These are phyloP conservation scores for Apiospora hydei DNA, from an alignment of 2,329 filamentous ascomycete species.

Conservation along the genomic window DNA sequence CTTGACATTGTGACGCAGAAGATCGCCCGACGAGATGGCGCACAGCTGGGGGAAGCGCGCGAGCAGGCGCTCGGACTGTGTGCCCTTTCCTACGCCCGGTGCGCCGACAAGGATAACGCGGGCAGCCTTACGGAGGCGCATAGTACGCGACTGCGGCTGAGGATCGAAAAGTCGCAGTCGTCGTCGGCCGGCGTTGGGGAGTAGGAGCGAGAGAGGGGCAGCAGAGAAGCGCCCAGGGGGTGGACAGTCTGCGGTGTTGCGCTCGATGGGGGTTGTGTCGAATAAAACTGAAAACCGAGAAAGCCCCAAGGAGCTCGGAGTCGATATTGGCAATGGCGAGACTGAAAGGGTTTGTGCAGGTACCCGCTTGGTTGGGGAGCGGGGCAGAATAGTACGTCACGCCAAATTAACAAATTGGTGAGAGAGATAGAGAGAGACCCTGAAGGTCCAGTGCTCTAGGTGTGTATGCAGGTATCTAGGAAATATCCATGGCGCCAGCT, in stretches of 20 bases:
- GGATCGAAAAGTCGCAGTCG: constrained; percentile 7
- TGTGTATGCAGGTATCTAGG: constrained; percentile 6
- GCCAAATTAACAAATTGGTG: constrained; percentile 21
- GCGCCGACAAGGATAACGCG: constrained; percentile 94
- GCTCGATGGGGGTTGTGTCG: constrained; percentile 27
- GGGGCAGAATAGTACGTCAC: constrained; percentile 23
- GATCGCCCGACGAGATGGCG: constrained; percentile 91
- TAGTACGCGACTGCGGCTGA: constrained; percentile 42
- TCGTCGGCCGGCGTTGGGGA: constrained; percentile 27
- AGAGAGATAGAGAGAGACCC: constrained; percentile 15
- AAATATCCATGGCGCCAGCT: constrained; percentile 10
- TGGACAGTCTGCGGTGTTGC: constrained; percentile 30
- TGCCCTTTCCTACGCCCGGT: constrained; percentile 97
- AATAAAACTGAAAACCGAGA: constrained; percentile 16
- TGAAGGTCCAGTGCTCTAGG: background rate
- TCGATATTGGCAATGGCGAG: constrained; percentile 14
- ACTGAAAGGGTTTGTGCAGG: constrained; percentile 24
- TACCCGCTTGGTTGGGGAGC: constrained; percentile 16
- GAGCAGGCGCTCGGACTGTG: constrained; percentile 89
- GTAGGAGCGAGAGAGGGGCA: constrained; percentile 5
- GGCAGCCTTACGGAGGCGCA: constrained; percentile 80
- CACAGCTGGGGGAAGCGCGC: constrained; percentile 86
- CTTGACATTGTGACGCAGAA: constrained; percentile 92
- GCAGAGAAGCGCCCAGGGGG: constrained; percentile 15
- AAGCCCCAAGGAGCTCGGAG: background rate